Evolutionary conservation across 2,329 filamentous ascomycete species (phyloP).

Genomic region (Monascus ruber): DNA sequence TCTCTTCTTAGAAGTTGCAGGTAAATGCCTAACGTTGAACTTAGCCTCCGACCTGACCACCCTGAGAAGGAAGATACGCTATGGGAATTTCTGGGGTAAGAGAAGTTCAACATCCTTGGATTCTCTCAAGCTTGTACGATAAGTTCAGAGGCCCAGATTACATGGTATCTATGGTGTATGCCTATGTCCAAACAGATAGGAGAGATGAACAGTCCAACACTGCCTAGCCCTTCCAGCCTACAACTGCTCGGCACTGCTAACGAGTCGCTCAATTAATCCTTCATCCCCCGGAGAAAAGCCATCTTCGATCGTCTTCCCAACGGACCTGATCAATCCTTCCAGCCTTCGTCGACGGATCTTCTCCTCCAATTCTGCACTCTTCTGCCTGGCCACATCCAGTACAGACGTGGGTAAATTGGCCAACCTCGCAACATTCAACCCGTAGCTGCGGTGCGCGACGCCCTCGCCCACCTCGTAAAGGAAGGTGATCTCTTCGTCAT

Average conservation of each 20-base stretch:
- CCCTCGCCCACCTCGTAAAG: slow-evolving; percentile 86
- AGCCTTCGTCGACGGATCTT: slow-evolving; percentile 55
- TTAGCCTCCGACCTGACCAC: too few species aligned
- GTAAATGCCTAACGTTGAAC: too few species aligned
- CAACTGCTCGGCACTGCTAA: slow-evolving; percentile 22
- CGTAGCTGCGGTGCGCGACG: slow-evolving; percentile 87
- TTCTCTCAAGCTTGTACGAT: too few species aligned
- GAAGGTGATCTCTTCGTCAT: slow-evolving; percentile 80
- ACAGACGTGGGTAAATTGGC: slow-evolving; percentile 69
- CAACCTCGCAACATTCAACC: slow-evolving; percentile 79
- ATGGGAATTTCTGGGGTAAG: too few species aligned
- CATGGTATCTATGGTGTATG: too few species aligned
- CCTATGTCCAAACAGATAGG: too few species aligned
- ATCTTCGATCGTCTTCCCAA: slow-evolving; percentile 16
- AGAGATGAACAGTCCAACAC: too few species aligned
- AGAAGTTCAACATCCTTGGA: too few species aligned
- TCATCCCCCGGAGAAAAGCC: slow-evolving; percentile 8
- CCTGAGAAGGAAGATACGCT: too few species aligned
- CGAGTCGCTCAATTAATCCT: slow-evolving; percentile 18
- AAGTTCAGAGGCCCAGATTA: too few species aligned
- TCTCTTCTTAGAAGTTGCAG: too few species aligned
- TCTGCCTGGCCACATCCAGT: slow-evolving; percentile 65
- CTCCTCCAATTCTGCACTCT: slow-evolving; percentile 70
- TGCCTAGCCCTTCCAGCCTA: slow-evolving; percentile 6
- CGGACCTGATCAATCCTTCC: slow-evolving; percentile 19